phyloP scores from a whole-genome alignment of 208 protist genomes.

The Acanthamoeba quina region DNA sequence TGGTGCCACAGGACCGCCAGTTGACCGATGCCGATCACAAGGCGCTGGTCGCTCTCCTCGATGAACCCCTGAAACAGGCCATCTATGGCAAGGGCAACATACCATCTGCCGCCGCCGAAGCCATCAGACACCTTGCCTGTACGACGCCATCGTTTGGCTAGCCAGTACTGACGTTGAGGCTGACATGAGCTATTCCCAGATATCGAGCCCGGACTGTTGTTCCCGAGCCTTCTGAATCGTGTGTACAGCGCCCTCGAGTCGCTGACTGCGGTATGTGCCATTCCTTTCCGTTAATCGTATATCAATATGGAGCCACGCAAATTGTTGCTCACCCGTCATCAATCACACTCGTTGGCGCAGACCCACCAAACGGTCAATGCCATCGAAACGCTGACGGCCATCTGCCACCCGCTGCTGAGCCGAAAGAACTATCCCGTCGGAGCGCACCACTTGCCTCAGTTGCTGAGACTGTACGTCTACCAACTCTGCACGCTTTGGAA shows the following conservation, averaged over 20 bases:
- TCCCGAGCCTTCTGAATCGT: not conserved
- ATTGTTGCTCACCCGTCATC: not conserved
- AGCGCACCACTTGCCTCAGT: not conserved
- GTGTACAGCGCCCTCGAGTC: slow-evolving; percentile 41
- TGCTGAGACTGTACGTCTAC: slow-evolving; percentile 44
- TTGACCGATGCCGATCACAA: slow-evolving; percentile 14
- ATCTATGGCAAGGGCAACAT: slow-evolving; percentile 54
- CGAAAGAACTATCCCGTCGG: slow-evolving; percentile 52
- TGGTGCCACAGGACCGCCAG: not conserved
- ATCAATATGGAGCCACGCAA: not conserved
- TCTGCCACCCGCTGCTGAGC: slow-evolving; percentile 38
- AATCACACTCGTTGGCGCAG: not conserved
- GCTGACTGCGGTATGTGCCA: slow-evolving; percentile 26
- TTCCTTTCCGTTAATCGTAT: not conserved
- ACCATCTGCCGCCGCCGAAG: slow-evolving; percentile 1
- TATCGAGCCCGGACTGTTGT: slow-evolving; percentile 25
- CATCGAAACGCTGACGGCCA: slow-evolving; percentile 16
- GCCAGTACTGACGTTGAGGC: not conserved
- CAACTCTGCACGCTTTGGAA: not conserved
- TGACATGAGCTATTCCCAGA: not conserved
- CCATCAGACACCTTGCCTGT: slow-evolving; percentile 62
- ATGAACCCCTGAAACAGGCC: slow-evolving; percentile 56
- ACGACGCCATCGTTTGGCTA: not conserved
- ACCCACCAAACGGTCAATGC: slow-evolving; percentile 63
- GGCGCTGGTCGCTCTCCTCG: not conserved